These are phyloP conservation scores for Holtermanniella nyarrowii DNA, from an alignment of 768 basidiomycete genomes.

Conservation along the genomic window DNA sequence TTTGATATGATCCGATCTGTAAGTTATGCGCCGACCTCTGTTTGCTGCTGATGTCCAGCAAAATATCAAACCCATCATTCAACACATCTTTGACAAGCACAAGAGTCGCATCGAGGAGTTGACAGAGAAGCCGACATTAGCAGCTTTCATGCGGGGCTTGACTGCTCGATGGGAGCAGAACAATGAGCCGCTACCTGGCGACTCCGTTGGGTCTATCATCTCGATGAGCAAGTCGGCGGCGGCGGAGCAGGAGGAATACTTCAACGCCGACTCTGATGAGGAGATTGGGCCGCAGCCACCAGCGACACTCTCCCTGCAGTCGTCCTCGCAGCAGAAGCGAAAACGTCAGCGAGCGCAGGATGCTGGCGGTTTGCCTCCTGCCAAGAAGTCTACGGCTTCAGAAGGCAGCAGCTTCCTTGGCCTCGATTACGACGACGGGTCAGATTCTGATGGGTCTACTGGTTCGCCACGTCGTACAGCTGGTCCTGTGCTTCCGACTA, in stretches of 20 bases:
- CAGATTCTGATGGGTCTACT: slow-evolving; percentile 32
- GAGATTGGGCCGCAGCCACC: slow-evolving; percentile 19
- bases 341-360: slow-evolving; percentile 12
- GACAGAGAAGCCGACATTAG: slow-evolving; percentile 57
- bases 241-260: slow-evolving; percentile 83
- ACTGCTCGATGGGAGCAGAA: slow-evolving; percentile 71
- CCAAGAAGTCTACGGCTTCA: slow-evolving; percentile 36
- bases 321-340: slow-evolving; percentile 16
- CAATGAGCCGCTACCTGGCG: slow-evolving; percentile 50
- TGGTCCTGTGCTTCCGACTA: slow-evolving; percentile 1
- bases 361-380: slow-evolving; percentile 28
- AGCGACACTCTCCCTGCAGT: slow-evolving; percentile 6
- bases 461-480: slow-evolving; percentile 14
- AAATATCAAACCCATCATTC: slow-evolving; percentile 75
- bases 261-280: slow-evolving; percentile 80
- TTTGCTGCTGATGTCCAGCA: slow-evolving; percentile 48
- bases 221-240: slow-evolving; percentile 47
- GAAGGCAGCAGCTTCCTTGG: slow-evolving; percentile 36
- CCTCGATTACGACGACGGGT: slow-evolving; percentile 37
- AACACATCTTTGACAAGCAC: slow-evolving; percentile 69
- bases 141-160: slow-evolving; percentile 38
- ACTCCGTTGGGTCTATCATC: slow-evolving; percentile 13
- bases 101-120: slow-evolving; percentile 57
- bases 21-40: slow-evolving; percentile 24
- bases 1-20: slow-evolving; percentile 87